A percentile compares a stretch with the other conserved stretches of the same genome.
phyloP scores from a whole-genome alignment of 192 early-diverging fungal species.

The Phycomyces blakesleeanus region DNA sequence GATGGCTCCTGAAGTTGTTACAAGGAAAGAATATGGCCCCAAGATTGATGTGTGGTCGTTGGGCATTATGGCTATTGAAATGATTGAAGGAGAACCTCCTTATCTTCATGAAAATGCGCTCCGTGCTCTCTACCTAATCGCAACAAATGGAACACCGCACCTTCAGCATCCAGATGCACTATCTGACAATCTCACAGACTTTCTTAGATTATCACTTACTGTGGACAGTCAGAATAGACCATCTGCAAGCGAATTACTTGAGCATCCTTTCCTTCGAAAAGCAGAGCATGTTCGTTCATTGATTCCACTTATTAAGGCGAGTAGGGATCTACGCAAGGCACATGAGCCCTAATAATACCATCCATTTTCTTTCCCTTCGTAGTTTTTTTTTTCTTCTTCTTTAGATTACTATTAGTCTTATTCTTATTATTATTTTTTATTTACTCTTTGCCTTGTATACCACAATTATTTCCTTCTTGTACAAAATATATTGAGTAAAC shows the following conservation, averaged over 20 bases:
- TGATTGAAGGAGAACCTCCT: constrained; percentile 96
- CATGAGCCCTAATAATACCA: constrained; percentile 15
- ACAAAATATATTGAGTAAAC: neutral
- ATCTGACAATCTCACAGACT: constrained; percentile 72
- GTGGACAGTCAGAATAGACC: constrained; percentile 81
- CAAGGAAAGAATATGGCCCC: constrained; percentile 85
- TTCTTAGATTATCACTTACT: constrained; percentile 74
- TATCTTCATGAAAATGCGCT: constrained; percentile 94
- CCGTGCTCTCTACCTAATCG: constrained; percentile 88
- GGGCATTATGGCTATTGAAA: constrained; percentile 97
- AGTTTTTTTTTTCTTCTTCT: neutral
- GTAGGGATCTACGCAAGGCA: constrained; percentile 23
- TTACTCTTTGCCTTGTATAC: neutral
- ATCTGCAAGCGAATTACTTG: constrained; percentile 71
- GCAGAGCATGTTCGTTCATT: constrained; percentile 77
- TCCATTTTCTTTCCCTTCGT: neutral
- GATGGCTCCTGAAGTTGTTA: constrained; percentile 98
- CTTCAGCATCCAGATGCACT: constrained; percentile 87
- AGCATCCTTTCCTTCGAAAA: constrained; percentile 83
- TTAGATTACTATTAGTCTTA: neutral
- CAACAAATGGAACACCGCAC: constrained; percentile 88
- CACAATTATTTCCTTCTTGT: neutral
- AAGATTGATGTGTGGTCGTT: constrained; percentile 97
- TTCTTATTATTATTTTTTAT: constrained; percentile 1
- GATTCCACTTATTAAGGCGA: constrained; percentile 67